Evolutionary conservation across 2,329 filamentous ascomycete genomes (phyloP), one percentile per base, ranked within the genome.

Genomic region (Aspergillus hiratsukae): DNA sequence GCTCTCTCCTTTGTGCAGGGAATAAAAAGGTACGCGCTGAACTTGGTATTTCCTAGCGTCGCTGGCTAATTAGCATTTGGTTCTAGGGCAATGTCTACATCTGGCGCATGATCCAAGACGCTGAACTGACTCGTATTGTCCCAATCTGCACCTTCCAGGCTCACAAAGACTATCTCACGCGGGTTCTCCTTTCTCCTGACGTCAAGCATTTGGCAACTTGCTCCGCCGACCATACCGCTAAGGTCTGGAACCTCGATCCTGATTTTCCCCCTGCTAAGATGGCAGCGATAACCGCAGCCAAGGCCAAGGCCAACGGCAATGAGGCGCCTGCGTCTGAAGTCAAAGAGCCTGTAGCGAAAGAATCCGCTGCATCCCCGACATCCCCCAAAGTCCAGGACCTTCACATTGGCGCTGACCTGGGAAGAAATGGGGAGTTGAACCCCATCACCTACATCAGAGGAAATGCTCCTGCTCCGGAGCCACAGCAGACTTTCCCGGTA

Each of bases 221-320:
- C 79, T 93, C 89, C 54, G 91, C 92, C 54, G 92, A 97, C 75
- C 92, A 97, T 76, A 90, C 93, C 0, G 91, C 92, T 59, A 93
- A 95, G 74, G 97, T 99, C 66, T 99, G 94, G 94, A 90, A 91
- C 66, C 88, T 97, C 48, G 89, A 95, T 68, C 81, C 87, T n/a
- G 83, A 85, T 27, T 76, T 77, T 46, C 66, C 66, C 1, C 73
- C 71, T 2, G 72, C 73, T 35, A 78, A 77, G 63, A 61, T 67
- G 48, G 74, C 66, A 10, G 64, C 62, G 21, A 63, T 61, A 1
- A 53, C 60, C 17, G 66, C 65, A 23, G 62, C 63, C 19, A 64
- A 62, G 35, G 55, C 62, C 51, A 60, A 60, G 46, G 58, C 59
- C 37, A 64, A 61, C 29, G 55, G 48, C 45, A 55, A 52, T 45